phyloP scores from a whole-genome alignment of 2,329 filamentous ascomycete species.

The Aspergillus sp. region DNA sequence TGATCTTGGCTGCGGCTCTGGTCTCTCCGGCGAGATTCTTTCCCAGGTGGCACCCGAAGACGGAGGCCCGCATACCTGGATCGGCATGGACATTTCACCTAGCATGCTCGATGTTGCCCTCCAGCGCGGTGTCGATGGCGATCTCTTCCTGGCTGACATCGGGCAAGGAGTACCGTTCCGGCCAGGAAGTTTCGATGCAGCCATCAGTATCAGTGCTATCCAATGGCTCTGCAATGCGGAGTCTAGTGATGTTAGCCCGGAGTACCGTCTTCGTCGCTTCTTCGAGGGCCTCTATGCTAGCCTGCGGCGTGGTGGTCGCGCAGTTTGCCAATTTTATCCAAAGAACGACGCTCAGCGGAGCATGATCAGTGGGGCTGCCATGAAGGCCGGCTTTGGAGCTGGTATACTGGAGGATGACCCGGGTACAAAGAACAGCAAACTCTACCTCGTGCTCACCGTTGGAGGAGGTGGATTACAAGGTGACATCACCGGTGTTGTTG shows the following conservation, averaged over 20 bases:
- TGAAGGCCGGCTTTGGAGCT: constrained; percentile 92
- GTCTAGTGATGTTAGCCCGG: constrained; percentile 76
- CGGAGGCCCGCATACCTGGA: constrained; percentile 86
- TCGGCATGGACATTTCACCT: constrained; percentile 94
- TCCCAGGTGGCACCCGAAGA: constrained; percentile 68
- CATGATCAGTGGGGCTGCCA: constrained; percentile 89
- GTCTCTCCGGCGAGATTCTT: constrained; percentile 90
- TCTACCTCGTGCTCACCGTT: constrained; percentile 93
- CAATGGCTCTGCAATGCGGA: constrained; percentile 99
- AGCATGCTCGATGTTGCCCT: constrained; percentile 97
- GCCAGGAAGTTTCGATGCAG: constrained; percentile 88
- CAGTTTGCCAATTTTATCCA: constrained; percentile 97
- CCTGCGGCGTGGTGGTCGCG: constrained; percentile 78
- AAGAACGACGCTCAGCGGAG: constrained; percentile 88
- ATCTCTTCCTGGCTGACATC: constrained; percentile 91
- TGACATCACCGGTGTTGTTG: constrained; percentile 88
- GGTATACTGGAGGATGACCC: constrained; percentile 94
- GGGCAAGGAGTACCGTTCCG: constrained; percentile 95
- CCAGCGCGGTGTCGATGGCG: constrained; percentile 87
- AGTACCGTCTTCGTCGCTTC: constrained; percentile 77
- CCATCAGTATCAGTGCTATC: constrained; percentile 92
- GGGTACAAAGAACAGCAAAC: constrained; percentile 92
- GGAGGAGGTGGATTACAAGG: constrained; percentile 66
- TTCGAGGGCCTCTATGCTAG: constrained; percentile 90
- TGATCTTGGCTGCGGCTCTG: constrained; percentile 94